A percentile compares a stretch with the other conserved stretches of the same genome.
phyloP scores from a whole-genome alignment of 2,329 filamentous ascomycete species.

The Cercospora janseana region DNA sequence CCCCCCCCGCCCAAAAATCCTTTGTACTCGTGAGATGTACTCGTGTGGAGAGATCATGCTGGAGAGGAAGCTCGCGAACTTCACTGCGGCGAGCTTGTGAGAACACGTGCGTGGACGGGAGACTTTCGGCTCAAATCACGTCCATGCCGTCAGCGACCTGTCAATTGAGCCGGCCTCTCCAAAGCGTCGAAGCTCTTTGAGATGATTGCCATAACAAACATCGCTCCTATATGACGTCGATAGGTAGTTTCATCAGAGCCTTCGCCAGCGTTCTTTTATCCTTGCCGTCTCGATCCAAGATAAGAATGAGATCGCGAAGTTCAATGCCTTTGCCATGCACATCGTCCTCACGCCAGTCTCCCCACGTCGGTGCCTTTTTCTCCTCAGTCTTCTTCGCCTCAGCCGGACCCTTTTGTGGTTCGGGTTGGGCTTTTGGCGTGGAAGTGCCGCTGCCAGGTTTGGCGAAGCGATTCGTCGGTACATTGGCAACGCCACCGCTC shows the following conservation, averaged over 20 bases:
- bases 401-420: constrained; percentile 15
- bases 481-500: constrained; percentile 58
- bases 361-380: constrained; percentile 36
- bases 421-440: constrained; percentile 28
- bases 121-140: no score
- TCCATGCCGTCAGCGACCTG: no score
- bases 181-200: no score
- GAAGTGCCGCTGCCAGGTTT: constrained; percentile 32
- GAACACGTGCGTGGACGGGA: no score
- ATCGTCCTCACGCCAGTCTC: constrained; percentile 63
- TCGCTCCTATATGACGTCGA: constrained; percentile 2
- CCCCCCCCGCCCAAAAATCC: no score
- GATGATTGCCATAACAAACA: neutral
- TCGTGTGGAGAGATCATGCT: no score
- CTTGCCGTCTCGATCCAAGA: constrained; percentile 74
- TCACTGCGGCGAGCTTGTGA: no score
- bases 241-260: constrained; percentile 38
- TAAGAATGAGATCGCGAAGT: constrained; percentile 75
- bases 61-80: no score
- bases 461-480: constrained; percentile 50
- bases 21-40: no score
- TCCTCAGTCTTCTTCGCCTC: constrained; percentile 23
- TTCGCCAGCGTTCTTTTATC: constrained; percentile 63
- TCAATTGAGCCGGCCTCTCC: no score
- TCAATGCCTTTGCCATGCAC: constrained; percentile 77